A percentile compares a stretch with the other conserved stretches of the same genome.
These are phyloP conservation scores for Fusarium metavorans DNA, from an alignment of 2,329 filamentous ascomycete genomes.

Conservation along the genomic window DNA sequence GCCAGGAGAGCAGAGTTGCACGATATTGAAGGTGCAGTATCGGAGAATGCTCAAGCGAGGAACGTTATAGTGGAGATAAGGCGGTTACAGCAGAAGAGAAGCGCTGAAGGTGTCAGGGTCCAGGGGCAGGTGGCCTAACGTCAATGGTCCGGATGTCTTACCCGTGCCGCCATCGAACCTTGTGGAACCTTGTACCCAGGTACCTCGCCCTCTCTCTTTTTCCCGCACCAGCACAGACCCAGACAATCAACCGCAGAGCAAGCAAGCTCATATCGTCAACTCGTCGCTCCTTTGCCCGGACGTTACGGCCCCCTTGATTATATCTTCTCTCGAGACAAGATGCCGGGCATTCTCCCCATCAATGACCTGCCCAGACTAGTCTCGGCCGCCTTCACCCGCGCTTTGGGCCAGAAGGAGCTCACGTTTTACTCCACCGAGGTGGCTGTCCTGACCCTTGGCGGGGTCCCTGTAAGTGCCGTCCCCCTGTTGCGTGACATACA, in stretches of 20 bases:
- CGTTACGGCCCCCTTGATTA: not conserved
- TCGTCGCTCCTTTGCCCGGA: not conserved
- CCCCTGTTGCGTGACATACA: not conserved
- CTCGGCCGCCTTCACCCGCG: conserved; percentile 60
- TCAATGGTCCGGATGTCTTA: not conserved
- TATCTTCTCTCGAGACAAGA: conserved; percentile 29
- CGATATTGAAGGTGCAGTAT: not conserved
- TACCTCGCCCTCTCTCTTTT: not conserved
- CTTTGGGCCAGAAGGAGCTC: conserved; percentile 61
- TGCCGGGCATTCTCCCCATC: conserved; percentile 53
- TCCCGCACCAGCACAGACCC: not conserved
- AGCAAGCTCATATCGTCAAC: not conserved
- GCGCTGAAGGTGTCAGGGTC: not conserved
- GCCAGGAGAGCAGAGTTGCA: not conserved
- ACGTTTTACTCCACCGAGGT: conserved; percentile 68
- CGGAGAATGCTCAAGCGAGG: not conserved
- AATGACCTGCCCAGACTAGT: conserved; percentile 66
- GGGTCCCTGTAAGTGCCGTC: conserved; percentile 55
- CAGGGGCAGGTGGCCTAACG: not conserved
- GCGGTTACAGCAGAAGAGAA: not conserved
- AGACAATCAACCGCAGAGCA: not conserved
- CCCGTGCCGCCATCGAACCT: not conserved
- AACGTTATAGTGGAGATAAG: not conserved
- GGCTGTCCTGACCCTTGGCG: conserved; percentile 58
- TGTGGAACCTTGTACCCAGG: not conserved